Conservation (phyloP, 768 basidiomycete species). For the Rhizopogon vulgaris region DNA sequence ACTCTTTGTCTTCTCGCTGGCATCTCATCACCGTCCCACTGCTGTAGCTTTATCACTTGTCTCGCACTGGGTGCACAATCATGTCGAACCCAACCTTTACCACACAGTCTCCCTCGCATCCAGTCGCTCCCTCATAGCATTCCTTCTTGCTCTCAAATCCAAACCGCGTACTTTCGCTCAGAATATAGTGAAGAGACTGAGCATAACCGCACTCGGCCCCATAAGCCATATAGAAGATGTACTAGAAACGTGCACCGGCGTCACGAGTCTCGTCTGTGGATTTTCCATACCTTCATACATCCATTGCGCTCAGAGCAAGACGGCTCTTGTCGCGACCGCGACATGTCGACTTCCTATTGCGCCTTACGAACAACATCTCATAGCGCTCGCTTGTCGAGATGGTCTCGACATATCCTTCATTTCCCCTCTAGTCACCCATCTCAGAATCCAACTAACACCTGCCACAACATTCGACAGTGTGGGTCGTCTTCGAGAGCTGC, state of each 20-base stretch:
- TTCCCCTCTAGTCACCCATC: constrained; percentile 24
- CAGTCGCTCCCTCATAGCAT: constrained; percentile 23
- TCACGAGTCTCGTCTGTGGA: constrained; percentile 29
- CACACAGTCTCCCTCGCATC: constrained; percentile 31
- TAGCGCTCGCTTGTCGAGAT: constrained; percentile 29
- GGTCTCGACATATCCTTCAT: constrained; percentile 28
- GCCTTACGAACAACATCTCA: constrained; percentile 28
- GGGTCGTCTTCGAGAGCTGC: constrained; percentile 7
- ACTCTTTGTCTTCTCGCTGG: constrained; percentile 30
- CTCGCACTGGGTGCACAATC: constrained; percentile 25
- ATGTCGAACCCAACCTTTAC: constrained; percentile 31
- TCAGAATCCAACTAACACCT: constrained; percentile 26
- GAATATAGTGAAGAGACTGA: constrained; percentile 25
- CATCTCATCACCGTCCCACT: constrained; percentile 23
- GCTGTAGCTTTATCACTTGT: constrained; percentile 30
- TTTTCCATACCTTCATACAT: constrained; percentile 26
- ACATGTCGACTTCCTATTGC: constrained; percentile 1
- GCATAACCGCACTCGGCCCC: constrained; percentile 31
- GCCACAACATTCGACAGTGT: constrained; percentile 5
- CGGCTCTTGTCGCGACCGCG: not conserved
- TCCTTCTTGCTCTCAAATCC: constrained; percentile 19
- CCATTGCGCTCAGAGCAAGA: constrained; percentile 3
- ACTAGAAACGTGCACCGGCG: constrained; percentile 24
- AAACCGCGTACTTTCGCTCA: constrained; percentile 19
- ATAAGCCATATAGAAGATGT: constrained; percentile 25